phyloP scores from a whole-genome alignment of 805 yeast genomes.

The Candida corydali region DNA sequence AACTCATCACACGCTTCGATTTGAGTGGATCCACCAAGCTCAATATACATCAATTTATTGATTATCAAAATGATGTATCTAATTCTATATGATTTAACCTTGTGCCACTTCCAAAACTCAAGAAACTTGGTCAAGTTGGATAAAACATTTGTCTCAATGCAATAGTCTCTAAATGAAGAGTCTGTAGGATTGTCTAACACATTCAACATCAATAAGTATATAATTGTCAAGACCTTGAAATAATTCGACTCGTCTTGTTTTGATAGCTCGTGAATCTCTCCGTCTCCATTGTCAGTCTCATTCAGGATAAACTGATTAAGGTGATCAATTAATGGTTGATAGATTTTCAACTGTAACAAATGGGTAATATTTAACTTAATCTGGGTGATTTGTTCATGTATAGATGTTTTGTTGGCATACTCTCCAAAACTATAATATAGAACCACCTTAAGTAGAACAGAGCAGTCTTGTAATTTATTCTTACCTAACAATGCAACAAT shows the following conservation, averaged over 20 bases:
- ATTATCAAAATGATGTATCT: slow-evolving; percentile 53
- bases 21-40: slow-evolving; percentile 54
- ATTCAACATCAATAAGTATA: slow-evolving; percentile 30
- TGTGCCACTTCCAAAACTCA: slow-evolving; percentile 65
- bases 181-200: slow-evolving; percentile 13
- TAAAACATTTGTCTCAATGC: slow-evolving; percentile 38
- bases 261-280: background rate
- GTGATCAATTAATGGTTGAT: slow-evolving; percentile 7
- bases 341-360: slow-evolving; percentile 7
- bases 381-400: slow-evolving; percentile 11
- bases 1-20: slow-evolving; percentile 43
- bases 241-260: slow-evolving; percentile 12
- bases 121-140: slow-evolving; percentile 43
- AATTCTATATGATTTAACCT: slow-evolving; percentile 38
- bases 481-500: background rate
- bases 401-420: slow-evolving; percentile 10
- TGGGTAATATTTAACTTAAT: slow-evolving; percentile 12
- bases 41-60: slow-evolving; percentile 51
- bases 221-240: slow-evolving; percentile 29
- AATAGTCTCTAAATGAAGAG: slow-evolving; percentile 13
- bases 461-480: background rate
- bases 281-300: background rate
- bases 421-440: slow-evolving; percentile 26
- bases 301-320: background rate
- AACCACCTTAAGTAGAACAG: slow-evolving; percentile 12